These are phyloP conservation scores for Senecio squalidus DNA, from an alignment of 140 eudicot species.

Conservation along the genomic window DNA sequence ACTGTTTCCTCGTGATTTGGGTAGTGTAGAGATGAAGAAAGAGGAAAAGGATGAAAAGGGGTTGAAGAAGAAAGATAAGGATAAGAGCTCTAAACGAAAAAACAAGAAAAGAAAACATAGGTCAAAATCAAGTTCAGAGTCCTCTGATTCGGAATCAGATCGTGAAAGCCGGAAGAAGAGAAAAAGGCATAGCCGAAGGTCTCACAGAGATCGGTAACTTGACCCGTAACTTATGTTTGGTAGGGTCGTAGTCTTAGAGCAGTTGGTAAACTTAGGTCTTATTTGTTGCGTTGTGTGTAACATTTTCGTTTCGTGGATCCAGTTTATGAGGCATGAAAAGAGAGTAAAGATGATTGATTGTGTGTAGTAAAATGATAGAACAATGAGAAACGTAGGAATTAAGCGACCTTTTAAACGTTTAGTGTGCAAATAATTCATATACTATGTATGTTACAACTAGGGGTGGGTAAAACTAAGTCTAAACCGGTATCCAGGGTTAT, in stretches of 20 bases:
- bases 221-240: constrained; percentile 9
- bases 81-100: constrained; percentile 36
- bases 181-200: constrained; percentile 51
- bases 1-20: constrained; percentile 35
- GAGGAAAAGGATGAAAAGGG: constrained; percentile 42
- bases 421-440: too few species aligned
- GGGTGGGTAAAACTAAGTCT: too few species aligned
- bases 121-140: constrained; percentile 60
- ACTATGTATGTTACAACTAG: too few species aligned
- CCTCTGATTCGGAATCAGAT: constrained; percentile 58
- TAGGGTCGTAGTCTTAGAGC: not conserved
- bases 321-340: not conserved
- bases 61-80: constrained; percentile 41
- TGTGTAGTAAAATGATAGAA: not conserved
- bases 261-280: not conserved
- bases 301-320: not conserved
- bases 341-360: not conserved
- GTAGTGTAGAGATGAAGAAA: constrained; percentile 32
- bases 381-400: too few species aligned
- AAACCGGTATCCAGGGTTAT: too few species aligned
- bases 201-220: constrained; percentile 17
- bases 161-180: constrained; percentile 42
- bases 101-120: constrained; percentile 75
- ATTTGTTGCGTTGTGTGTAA: not conserved
- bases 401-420: too few species aligned